These are phyloP conservation scores for Ceriops zippeliana DNA, from an alignment of 345 rosid genomes.

Conservation along the genomic window DNA sequence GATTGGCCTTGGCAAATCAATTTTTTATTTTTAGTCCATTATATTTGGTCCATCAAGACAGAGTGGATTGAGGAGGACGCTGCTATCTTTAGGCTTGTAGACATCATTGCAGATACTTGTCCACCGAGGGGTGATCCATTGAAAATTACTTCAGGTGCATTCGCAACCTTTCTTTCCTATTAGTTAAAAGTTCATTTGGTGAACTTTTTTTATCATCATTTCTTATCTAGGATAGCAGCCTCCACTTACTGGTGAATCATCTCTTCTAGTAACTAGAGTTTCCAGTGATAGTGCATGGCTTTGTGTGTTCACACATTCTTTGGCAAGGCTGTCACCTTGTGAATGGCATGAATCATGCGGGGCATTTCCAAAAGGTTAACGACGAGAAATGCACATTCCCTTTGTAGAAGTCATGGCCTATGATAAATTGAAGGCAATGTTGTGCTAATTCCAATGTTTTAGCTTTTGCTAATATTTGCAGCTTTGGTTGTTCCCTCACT, in stretches of 20 bases:
- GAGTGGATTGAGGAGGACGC: slow-evolving; percentile 69
- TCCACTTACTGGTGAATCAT: too few relatives aligned
- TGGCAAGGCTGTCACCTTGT: too few relatives aligned
- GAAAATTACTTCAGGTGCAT: slow-evolving; percentile 56
- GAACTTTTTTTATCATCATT: too few relatives aligned
- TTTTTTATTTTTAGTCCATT: background rate
- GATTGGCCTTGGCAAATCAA: background rate
- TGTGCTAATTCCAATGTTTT: slow-evolving; percentile 6
- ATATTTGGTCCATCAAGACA: slow-evolving; percentile 49
- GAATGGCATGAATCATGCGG: slow-evolving; percentile 27
- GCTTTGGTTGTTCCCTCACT: slow-evolving; percentile 47
- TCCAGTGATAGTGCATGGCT: too few relatives aligned
- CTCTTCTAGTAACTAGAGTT: too few relatives aligned
- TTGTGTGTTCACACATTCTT: too few relatives aligned
- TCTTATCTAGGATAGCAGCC: too few relatives aligned
- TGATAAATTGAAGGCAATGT: background rate
- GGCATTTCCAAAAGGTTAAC: slow-evolving; percentile 74
- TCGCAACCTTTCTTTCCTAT: background rate
- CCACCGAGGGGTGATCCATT: slow-evolving; percentile 68
- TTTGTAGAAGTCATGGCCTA: background rate
- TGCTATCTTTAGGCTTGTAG: slow-evolving; percentile 57
- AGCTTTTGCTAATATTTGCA: slow-evolving; percentile 87
- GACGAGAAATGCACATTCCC: background rate
- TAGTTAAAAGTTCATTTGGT: too few relatives aligned
- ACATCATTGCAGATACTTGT: slow-evolving; percentile 65